Base-by-base conservation (phyloP, 768 basidiomycete species). In the Pisolithus microcarpus region DNA sequence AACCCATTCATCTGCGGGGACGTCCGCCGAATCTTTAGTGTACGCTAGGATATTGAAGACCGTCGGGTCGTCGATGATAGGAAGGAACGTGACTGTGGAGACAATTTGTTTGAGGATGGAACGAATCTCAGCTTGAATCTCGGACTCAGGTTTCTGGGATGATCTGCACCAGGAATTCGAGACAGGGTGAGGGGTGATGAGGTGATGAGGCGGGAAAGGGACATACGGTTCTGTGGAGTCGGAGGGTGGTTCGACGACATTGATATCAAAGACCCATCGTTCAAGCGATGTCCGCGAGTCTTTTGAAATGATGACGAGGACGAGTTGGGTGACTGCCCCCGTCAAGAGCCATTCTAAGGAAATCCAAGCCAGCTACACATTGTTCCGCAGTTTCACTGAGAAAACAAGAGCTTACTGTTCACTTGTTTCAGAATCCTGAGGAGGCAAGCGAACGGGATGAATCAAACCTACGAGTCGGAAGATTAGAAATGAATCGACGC, bases 91-190 rank as follows among this genome's bases (percentile, higher is more conserved):
- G 54, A 95, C 92, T 66, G 89, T 92, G 38, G 90, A 90, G 38
- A 96, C 92, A 61, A 99, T 98, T 67, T 99, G 96, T 71, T 97
- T 96, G 64, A 99, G 80, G 60, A 98, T 97, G 45, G 91, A 91
- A 18, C 96, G 83, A 55, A 99, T 98, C 76, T 99, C 95, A 30
- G 88, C 90, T 68, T 96, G 92, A 43, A 98, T 95, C 62, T 97
- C 91, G 16, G 86, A 70, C 59, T 91, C 88, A 1, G 87, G 82
- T 60, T 91, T 90, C 1, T 81, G 68, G 45, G 76, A 67, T 55
- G 70, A 69, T 43, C 81, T 84, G 65, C 11, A 23, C 8, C 1
- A 1, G 43, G 16, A 7, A 21, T 48, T 42, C 7, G 52, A 15
- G n/a, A 36, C 42, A 42, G 43, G 30, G 48, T 49, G 38, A 38